phyloP scores from a whole-genome alignment of 2,329 filamentous ascomycete genomes.

The Rosellinia necatrix region DNA sequence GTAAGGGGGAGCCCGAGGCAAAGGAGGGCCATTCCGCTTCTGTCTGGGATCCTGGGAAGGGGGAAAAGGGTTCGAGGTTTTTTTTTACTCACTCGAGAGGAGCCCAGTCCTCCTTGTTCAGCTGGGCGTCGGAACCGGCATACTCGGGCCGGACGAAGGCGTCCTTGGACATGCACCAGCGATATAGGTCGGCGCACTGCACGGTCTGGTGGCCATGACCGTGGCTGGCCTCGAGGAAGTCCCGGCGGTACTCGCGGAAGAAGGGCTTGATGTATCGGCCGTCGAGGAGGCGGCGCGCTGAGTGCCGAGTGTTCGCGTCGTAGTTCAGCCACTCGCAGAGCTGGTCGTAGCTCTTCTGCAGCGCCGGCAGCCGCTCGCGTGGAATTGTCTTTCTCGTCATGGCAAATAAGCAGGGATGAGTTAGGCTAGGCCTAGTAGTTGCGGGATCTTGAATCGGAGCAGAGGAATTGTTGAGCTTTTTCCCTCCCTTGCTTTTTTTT shows the following conservation, averaged over 20 bases:
- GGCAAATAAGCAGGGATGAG: neutral
- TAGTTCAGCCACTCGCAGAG: slow-evolving; percentile 36
- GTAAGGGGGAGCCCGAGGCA: no score
- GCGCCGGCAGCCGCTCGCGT: slow-evolving; percentile 24
- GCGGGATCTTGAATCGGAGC: no score
- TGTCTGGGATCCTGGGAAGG: no score
- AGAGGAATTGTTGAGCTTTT: no score
- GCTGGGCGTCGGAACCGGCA: neutral
- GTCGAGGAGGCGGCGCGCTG: slow-evolving; percentile 29
- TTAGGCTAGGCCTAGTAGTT: neutral
- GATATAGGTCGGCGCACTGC: slow-evolving; percentile 29
- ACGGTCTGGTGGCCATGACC: slow-evolving; percentile 30
- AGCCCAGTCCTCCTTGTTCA: slow-evolving; percentile 33
- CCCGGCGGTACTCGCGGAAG: slow-evolving; percentile 37
- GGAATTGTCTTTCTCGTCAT: slow-evolving; percentile 30
- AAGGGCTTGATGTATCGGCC: slow-evolving; percentile 35
- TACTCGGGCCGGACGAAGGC: slow-evolving; percentile 32
- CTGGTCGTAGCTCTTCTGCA: slow-evolving; percentile 31
- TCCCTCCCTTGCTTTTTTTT: no score
- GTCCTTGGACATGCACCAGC: slow-evolving; percentile 24
- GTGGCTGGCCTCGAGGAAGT: slow-evolving; percentile 34
- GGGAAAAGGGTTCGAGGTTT: neutral
- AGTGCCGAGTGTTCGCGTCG: slow-evolving; percentile 28
- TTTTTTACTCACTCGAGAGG: slow-evolving; percentile 29
- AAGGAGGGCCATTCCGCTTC: no score